These are phyloP conservation scores for Xylariales sp. DNA, from an alignment of 2,329 filamentous ascomycete genomes.

Conservation along the genomic window DNA sequence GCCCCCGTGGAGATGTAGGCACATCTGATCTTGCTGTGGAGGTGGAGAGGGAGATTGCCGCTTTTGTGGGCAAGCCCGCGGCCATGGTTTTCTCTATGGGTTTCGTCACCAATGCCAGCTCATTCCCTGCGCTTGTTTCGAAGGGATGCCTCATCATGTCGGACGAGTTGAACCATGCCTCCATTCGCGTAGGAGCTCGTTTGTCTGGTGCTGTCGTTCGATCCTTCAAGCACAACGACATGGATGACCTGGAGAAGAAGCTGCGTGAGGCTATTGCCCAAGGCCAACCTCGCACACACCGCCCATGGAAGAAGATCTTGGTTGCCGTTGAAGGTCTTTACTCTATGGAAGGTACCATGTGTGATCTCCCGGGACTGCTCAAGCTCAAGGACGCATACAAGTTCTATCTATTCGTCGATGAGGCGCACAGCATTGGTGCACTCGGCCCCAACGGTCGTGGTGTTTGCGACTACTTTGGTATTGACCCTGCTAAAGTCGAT, in stretches of 20 bases:
- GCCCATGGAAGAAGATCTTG: conserved; percentile 98
- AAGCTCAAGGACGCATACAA: conserved; percentile 93
- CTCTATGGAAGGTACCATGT: conserved; percentile 99
- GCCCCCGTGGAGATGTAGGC: conserved; percentile 77
- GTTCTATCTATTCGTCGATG: conserved; percentile 92
- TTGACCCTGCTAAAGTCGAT: conserved; percentile 83
- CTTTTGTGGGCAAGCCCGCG: conserved; percentile 89
- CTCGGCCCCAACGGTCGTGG: conserved; percentile 84
- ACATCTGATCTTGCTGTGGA: conserved; percentile 85
- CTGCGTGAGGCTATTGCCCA: conserved; percentile 92
- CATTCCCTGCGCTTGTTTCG: conserved; percentile 86
- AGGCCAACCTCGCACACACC: conserved; percentile 95
- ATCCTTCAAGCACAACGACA: conserved; percentile 98
- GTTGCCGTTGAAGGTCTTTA: conserved; percentile 96
- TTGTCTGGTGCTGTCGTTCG: conserved; percentile 91
- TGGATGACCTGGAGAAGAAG: conserved; percentile 77
- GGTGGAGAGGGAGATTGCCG: conserved; percentile 83
- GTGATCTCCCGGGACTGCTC: conserved; percentile 87
- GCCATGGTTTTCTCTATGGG: conserved; percentile 99
- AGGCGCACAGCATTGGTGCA: conserved; percentile 93
- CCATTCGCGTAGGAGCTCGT: conserved; percentile 91
- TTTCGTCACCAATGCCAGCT: conserved; percentile 90
- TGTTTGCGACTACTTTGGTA: conserved; percentile 95
- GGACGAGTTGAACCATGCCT: conserved; percentile 96
- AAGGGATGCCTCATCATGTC: conserved; percentile 95